Percentiles rank a stretch among this genome's conserved stretches.
These are phyloP conservation scores for Tardiomyces depauwii DNA, from an alignment of 1,139 yeast species.

Conservation along the genomic window DNA sequence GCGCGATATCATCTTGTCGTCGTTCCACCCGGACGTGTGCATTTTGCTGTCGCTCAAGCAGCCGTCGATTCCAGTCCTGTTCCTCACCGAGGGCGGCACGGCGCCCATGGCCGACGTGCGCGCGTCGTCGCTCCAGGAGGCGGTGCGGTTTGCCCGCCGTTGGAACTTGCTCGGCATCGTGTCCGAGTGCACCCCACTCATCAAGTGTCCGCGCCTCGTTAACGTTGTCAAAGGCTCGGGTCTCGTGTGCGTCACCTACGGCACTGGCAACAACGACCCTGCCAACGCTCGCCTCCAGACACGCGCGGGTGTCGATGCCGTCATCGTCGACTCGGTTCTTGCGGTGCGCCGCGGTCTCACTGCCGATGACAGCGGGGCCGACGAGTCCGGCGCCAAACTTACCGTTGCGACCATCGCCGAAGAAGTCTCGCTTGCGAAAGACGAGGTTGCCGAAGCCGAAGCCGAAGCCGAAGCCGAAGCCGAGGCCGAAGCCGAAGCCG, in stretches of 20 bases:
- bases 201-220: slow-evolving; percentile 79
- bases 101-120: slow-evolving; percentile 76
- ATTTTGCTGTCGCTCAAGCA: slow-evolving; percentile 78
- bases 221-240: slow-evolving; percentile 85
- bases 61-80: slow-evolving; percentile 84
- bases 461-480: no score
- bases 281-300: slow-evolving; percentile 77
- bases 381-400: not conserved
- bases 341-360: slow-evolving; percentile 80
- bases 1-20: slow-evolving; percentile 80
- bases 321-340: slow-evolving; percentile 87
- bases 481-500: no score
- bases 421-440: not conserved
- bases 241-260: slow-evolving; percentile 81
- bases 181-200: slow-evolving; percentile 75
- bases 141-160: slow-evolving; percentile 78
- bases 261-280: slow-evolving; percentile 75
- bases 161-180: slow-evolving; percentile 94
- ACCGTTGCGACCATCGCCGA: not conserved
- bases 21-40: slow-evolving; percentile 93
- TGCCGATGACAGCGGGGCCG: slow-evolving; percentile 3
- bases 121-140: slow-evolving; percentile 81
- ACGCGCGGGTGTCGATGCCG: slow-evolving; percentile 95
- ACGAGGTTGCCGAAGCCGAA: not conserved
- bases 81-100: slow-evolving; percentile 83